Evolutionary conservation across 2,329 filamentous ascomycete species (phyloP).

Genomic region (Truncatella angustata): DNA sequence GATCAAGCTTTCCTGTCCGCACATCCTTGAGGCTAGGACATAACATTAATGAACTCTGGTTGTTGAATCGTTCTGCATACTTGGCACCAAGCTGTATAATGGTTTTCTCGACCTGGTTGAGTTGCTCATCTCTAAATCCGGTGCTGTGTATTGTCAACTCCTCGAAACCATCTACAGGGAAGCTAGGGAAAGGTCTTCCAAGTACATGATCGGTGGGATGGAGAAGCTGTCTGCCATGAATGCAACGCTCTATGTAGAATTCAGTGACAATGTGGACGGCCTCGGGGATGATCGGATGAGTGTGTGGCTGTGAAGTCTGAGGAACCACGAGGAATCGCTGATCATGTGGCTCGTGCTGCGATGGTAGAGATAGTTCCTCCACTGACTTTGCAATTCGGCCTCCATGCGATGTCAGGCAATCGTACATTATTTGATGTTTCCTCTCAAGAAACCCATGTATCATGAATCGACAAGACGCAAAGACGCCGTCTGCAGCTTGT

Average conservation of each 20-base stretch:
- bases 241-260: slow-evolving; percentile 88
- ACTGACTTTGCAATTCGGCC: slow-evolving; percentile 43
- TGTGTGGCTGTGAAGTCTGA: slow-evolving; percentile 45
- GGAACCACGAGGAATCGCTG: slow-evolving; percentile 55
- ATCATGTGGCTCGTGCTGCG: slow-evolving; percentile 23
- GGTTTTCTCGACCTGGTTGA: slow-evolving; percentile 78
- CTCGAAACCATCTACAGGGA: slow-evolving; percentile 68
- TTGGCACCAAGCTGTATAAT: slow-evolving; percentile 74
- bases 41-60: slow-evolving; percentile 73
- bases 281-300: slow-evolving; percentile 38
- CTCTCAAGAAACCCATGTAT: slow-evolving; percentile 57
- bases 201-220: slow-evolving; percentile 69
- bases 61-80: slow-evolving; percentile 76
- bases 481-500: slow-evolving; percentile 40
- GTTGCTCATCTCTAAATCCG: slow-evolving; percentile 78
- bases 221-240: slow-evolving; percentile 72
- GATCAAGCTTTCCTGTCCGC: slow-evolving; percentile 73
- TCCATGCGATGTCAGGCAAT: slow-evolving; percentile 47
- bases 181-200: slow-evolving; percentile 71
- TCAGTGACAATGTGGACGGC: slow-evolving; percentile 67
- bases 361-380: slow-evolving; percentile 34
- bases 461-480: slow-evolving; percentile 56
- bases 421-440: slow-evolving; percentile 46
- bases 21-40: slow-evolving; percentile 59
- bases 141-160: slow-evolving; percentile 75